phyloP scores from a whole-genome alignment of 345 rosid genomes.

The Murraya paniculata region DNA sequence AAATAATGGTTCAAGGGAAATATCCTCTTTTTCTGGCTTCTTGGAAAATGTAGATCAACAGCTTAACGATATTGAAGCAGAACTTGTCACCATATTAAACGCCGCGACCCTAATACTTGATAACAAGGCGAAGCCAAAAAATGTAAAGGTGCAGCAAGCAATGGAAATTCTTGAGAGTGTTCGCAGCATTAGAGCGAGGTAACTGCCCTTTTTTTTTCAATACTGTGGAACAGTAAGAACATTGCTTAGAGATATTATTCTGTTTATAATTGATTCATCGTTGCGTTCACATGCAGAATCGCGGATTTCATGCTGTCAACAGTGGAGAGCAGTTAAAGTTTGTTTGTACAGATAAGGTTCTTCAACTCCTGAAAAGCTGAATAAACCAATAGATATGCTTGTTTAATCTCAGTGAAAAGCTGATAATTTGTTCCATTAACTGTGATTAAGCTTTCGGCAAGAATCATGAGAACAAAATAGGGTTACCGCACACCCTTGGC shows the following conservation, averaged over 20 bases:
- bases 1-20: conserved; percentile 22
- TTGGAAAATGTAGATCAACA: conserved; percentile 58
- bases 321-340: conserved; percentile 21
- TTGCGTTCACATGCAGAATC: conserved; percentile 30
- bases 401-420: neutral
- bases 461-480: neutral
- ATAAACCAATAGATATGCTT: neutral
- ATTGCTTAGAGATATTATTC: neutral
- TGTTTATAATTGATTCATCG: neutral
- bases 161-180: conserved; percentile 63
- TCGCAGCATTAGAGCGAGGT: conserved; percentile 54
- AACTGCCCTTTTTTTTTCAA: conserved; percentile 7
- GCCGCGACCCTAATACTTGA: conserved; percentile 51
- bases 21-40: conserved; percentile 60
- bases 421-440: neutral
- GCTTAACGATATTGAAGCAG: conserved; percentile 60
- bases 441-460: neutral
- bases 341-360: neutral
- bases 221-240: conserved; percentile 4
- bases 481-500: no score
- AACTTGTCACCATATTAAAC: conserved; percentile 58
- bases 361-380: conserved; percentile 20
- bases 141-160: conserved; percentile 55
- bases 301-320: conserved; percentile 25
- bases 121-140: conserved; percentile 46